Evolutionary conservation across 768 basidiomycete genomes (phyloP), one percentile per base, ranked within the genome.

Genomic region (Boletus rubescentipes): DNA sequence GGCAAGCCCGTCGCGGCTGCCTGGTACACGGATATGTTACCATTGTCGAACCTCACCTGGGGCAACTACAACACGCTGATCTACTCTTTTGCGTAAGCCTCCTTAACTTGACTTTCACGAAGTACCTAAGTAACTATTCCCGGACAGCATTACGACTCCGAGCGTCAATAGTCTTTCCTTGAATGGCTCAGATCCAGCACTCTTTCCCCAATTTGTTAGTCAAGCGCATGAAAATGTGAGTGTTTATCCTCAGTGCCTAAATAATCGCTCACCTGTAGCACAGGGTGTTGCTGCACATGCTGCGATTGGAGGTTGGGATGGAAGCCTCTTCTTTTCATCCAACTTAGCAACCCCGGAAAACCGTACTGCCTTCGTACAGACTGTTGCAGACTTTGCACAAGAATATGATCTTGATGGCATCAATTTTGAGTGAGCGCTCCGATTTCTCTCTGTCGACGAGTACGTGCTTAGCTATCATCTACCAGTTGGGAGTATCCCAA

Each of bases 401-500:
- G 51, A 79, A 47, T 86, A 85, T 65, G 41, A 69, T 0, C 68
- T 87, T 1, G 83, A 84, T 55, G 85, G 86, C 14, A 68, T 89
- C 43, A 80, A 59, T n/a, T 66, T 70, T 21, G 63, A 65, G 68
- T 70, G 52, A 3, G 64, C 44, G 26, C 5, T 8, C 20, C 12
- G 9, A 9, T 20, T 35, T 47, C 5, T 31, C 7, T 34, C 11
- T 3, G 20, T 46, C 3, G 35, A 18, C 26, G 26, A 38, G 2
- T 2, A 20, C 21, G 26, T 26, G 26, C 26, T 26, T 26, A 26
- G 26, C 26, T 4, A 26, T 26, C 26, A 6, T 61, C 56, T 48
- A 11, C 40, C 49, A 93, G 90, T 63, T 95, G 92, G 92, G 93
- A 96, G 70, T 93, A 88, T 65, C 93, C 93, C 3, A 80, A 77